Evolutionary conservation across 345 rosid species (phyloP).

Genomic region (Eucalyptus victrix): DNA sequence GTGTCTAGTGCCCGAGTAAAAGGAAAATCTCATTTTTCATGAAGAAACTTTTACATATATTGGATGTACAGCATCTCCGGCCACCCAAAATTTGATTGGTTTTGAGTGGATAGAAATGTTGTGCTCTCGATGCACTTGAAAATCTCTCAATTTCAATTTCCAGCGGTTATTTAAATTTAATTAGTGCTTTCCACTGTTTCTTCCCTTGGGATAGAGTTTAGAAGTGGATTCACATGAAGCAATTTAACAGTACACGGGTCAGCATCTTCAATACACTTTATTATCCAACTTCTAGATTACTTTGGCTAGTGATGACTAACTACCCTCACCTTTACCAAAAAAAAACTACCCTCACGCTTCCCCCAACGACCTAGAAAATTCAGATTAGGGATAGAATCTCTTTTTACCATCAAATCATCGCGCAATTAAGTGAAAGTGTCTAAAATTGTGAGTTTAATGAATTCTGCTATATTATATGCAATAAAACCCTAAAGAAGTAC

Average conservation of each 20-base stretch:
- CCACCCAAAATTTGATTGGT: background rate
- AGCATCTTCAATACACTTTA: background rate
- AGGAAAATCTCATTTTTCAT: background rate
- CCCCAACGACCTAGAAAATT: background rate
- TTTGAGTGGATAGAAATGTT: background rate
- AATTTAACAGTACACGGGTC: background rate
- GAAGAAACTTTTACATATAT: background rate
- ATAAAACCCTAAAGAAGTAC: background rate
- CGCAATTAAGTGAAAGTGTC: background rate
- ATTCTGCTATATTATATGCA: background rate
- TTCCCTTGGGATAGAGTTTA: background rate
- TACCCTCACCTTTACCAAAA: background rate
- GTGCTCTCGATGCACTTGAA: background rate
- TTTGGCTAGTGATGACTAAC: background rate
- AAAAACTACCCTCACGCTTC: background rate
- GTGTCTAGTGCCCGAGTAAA: background rate
- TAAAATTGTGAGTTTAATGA: background rate
- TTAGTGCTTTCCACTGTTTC: background rate
- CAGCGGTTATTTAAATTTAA: background rate
- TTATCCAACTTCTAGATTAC: background rate
- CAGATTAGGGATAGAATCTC: background rate
- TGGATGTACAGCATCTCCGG: background rate
- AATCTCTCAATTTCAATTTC: background rate
- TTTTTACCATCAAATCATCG: background rate
- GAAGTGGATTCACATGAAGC: background rate